A percentile compares a stretch with the other conserved stretches of the same genome.
Conservation (phyloP, 352 stramenopile species). For the Aphanomyces cochlioides region DNA sequence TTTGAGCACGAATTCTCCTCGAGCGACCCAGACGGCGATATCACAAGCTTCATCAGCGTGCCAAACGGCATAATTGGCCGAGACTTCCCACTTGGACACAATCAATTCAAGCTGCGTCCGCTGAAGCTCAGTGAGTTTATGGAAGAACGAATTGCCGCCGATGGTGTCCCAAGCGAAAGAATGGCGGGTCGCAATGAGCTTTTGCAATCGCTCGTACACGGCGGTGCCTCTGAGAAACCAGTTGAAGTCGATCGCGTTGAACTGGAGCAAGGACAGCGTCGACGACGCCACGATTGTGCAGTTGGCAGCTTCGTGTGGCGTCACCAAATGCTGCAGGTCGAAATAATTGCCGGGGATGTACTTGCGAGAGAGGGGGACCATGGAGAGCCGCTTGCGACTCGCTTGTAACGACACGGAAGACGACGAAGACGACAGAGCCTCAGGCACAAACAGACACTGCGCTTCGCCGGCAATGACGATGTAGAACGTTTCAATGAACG, state of each 20-base stretch:
- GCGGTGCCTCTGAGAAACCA: conserved; percentile 76
- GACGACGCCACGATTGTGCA: conserved; percentile 64
- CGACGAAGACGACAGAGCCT: conserved; percentile 23
- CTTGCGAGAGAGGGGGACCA: conserved; percentile 61
- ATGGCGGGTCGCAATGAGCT: conserved; percentile 65
- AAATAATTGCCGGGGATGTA: conserved; percentile 88
- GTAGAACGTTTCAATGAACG: conserved; percentile 62
- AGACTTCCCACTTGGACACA: conserved; percentile 52
- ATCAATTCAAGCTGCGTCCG: conserved; percentile 86
- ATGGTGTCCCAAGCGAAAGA: conserved; percentile 80
- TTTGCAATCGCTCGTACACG: conserved; percentile 65
- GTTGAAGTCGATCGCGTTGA: conserved; percentile 79
- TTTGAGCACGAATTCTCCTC: conserved; percentile 65
- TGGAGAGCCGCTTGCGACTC: conserved; percentile 46
- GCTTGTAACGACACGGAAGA: conserved; percentile 22
- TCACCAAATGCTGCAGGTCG: conserved; percentile 74
- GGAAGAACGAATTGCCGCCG: conserved; percentile 74
- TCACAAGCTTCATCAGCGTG: conserved; percentile 57
- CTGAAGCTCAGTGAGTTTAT: conserved; percentile 71
- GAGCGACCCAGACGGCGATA: conserved; percentile 73
- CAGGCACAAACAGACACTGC: conserved; percentile 48
- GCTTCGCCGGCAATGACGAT: conserved; percentile 81
- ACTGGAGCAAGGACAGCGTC: conserved; percentile 72
- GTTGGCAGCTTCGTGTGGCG: conserved; percentile 54
- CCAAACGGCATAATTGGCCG: conserved; percentile 72